Evolutionary conservation across 306 rosid genomes (phyloP).

Genomic region (Fragaria vesca): DNA sequence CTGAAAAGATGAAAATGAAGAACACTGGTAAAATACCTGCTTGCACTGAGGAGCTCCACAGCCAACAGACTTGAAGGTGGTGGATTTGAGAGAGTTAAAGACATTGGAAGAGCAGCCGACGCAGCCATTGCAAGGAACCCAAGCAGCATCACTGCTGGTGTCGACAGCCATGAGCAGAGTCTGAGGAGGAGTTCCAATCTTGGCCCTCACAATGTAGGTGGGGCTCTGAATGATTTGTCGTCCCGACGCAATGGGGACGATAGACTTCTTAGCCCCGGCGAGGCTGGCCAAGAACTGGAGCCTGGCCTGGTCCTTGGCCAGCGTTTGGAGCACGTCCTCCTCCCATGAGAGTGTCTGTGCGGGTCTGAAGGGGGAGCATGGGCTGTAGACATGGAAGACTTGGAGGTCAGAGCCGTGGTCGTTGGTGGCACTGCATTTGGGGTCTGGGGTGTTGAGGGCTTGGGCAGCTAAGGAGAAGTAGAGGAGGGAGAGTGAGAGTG

Average conservation of each 20-base stretch:
- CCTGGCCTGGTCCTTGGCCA: slow-evolving; percentile 61
- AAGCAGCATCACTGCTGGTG: slow-evolving; percentile 82
- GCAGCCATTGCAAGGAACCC: slow-evolving; percentile 84
- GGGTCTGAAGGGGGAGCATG: slow-evolving; percentile 73
- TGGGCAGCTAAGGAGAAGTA: slow-evolving; percentile 29
- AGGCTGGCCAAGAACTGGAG: slow-evolving; percentile 55
- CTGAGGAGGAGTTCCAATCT: slow-evolving; percentile 80
- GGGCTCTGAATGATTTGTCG: slow-evolving; percentile 82
- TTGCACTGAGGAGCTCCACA: slow-evolving; percentile 69
- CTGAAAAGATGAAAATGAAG: not conserved
- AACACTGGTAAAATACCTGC: slow-evolving; percentile 47
- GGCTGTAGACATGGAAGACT: slow-evolving; percentile 66
- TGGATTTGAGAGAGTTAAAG: slow-evolving; percentile 52
- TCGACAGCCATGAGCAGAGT: slow-evolving; percentile 78
- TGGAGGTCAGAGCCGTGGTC: slow-evolving; percentile 64
- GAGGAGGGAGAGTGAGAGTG: slow-evolving; percentile 19
- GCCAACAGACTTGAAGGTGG: slow-evolving; percentile 39
- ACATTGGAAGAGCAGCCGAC: slow-evolving; percentile 56
- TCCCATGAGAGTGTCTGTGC: slow-evolving; percentile 61
- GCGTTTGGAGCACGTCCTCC: slow-evolving; percentile 58
- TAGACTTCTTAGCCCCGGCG: slow-evolving; percentile 45
- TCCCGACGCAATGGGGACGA: slow-evolving; percentile 78
- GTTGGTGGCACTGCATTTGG: slow-evolving; percentile 34
- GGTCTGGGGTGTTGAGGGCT: slow-evolving; percentile 30
- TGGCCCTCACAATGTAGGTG: slow-evolving; percentile 63